These are phyloP conservation scores for Hypoxylon trugodes DNA, from an alignment of 495 filamentous ascomycete genomes.

Conservation along the genomic window DNA sequence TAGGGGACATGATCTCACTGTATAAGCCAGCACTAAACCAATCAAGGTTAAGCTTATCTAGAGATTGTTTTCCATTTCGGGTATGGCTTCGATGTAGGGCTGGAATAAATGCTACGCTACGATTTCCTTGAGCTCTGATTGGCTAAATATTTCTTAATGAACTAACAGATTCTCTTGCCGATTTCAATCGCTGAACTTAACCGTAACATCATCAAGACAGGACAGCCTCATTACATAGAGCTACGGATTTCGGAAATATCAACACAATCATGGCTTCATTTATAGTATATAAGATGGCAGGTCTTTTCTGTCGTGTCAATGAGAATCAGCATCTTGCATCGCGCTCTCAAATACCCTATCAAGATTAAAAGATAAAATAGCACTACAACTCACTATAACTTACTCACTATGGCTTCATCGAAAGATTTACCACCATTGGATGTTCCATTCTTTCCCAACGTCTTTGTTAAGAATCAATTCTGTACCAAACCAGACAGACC, in stretches of 20 bases:
- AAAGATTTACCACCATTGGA: conserved; percentile 27
- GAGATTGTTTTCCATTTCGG: conserved; percentile 27
- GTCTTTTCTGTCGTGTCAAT: background rate
- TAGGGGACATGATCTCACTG: background rate
- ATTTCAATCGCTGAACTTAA: background rate
- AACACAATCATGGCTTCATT: background rate
- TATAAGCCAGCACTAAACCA: conserved; percentile 1
- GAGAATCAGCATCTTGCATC: background rate
- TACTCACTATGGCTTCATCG: conserved; percentile 18
- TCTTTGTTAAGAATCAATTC: conserved; percentile 47
- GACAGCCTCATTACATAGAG: conserved; percentile 5
- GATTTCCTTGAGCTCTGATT: background rate
- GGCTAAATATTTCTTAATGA: background rate
- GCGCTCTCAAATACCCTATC: background rate
- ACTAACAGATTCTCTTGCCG: background rate
- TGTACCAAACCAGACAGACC: conserved; percentile 40
- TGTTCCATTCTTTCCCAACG: conserved; percentile 16
- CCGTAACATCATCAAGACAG: background rate
- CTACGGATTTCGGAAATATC: background rate
- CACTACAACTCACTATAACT: background rate
- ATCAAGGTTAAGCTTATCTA: conserved; percentile 6
- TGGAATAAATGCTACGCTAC: conserved; percentile 3
- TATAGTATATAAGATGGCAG: conserved; percentile 9
- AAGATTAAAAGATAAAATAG: background rate
- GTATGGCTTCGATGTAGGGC: conserved; percentile 9